These are phyloP conservation scores for Botryotinia calthae DNA, from an alignment of 2,329 filamentous ascomycete species.

Conservation along the genomic window DNA sequence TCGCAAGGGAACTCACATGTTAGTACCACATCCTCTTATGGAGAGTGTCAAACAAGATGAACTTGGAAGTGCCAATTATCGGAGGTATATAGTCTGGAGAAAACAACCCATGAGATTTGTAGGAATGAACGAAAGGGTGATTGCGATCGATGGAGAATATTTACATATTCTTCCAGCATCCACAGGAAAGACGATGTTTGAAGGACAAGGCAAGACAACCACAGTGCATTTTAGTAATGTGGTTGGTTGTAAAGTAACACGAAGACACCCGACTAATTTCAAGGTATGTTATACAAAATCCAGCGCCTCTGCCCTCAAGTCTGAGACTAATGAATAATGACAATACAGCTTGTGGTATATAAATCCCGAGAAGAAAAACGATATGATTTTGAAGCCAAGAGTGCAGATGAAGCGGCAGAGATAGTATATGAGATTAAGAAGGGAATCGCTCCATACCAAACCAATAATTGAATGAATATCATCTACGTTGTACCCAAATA, in stretches of 20 bases:
- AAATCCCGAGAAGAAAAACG: conserved; percentile 73
- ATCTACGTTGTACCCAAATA: not conserved
- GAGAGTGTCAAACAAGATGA: conserved; percentile 60
- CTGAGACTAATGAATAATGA: not conserved
- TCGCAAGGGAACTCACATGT: conserved; percentile 52
- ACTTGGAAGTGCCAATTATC: conserved; percentile 59
- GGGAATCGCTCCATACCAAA: conserved; percentile 63
- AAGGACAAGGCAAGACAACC: conserved; percentile 67
- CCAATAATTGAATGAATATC: conserved; percentile 20
- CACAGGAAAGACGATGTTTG: conserved; percentile 61
- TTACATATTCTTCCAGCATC: conserved; percentile 77
- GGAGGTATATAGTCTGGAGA: conserved; percentile 76
- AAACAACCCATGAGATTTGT: conserved; percentile 82
- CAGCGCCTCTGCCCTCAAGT: not conserved
- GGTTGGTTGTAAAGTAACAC: conserved; percentile 75
- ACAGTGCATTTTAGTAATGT: conserved; percentile 81
- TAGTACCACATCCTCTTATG: conserved; percentile 64
- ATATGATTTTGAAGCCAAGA: conserved; percentile 82
- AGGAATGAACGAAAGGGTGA: conserved; percentile 69
- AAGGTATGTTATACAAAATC: conserved; percentile 52
- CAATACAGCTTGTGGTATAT: conserved; percentile 62
- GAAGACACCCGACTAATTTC: conserved; percentile 78
- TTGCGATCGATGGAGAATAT: conserved; percentile 82
- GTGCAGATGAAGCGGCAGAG: conserved; percentile 68
- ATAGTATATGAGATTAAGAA: conserved; percentile 78